These are phyloP conservation scores for Penicillium egyptiacum DNA, from an alignment of 495 filamentous ascomycete species.

Conservation along the genomic window DNA sequence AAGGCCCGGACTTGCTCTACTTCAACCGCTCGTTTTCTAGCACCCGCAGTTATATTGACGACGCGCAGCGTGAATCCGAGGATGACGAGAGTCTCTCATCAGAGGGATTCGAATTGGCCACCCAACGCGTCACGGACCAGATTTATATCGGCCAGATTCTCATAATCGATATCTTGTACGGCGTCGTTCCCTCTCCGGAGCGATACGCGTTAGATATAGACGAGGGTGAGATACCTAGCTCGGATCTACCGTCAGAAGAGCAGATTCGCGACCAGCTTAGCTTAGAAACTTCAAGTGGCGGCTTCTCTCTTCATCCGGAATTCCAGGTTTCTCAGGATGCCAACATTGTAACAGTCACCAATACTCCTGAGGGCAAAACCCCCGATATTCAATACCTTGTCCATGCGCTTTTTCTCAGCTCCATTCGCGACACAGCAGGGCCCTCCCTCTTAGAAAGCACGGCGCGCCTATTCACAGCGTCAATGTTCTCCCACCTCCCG, in stretches of 20 bases:
- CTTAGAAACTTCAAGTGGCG: slow-evolving; percentile 8
- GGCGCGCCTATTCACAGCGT: slow-evolving; percentile 19
- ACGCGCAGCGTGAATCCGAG: neutral
- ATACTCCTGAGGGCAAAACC: slow-evolving; percentile 10
- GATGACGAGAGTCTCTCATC: neutral
- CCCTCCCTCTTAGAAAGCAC: slow-evolving; percentile 15
- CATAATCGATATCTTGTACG: slow-evolving; percentile 4
- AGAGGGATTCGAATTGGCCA: slow-evolving; percentile 15
- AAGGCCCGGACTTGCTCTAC: slow-evolving; percentile 16
- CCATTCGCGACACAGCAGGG: slow-evolving; percentile 6
- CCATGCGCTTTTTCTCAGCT: slow-evolving; percentile 17
- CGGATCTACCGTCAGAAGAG: slow-evolving; percentile 4
- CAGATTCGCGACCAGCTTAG: slow-evolving; percentile 20
- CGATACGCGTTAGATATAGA: slow-evolving; percentile 15
- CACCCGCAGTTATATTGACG: slow-evolving; percentile 6
- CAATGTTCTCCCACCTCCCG: slow-evolving; percentile 17
- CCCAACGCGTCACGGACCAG: slow-evolving; percentile 11
- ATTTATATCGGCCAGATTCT: slow-evolving; percentile 12
- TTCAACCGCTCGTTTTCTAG: slow-evolving; percentile 23
- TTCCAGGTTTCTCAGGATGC: slow-evolving; percentile 17
- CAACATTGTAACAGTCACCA: slow-evolving; percentile 17
- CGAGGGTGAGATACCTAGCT: slow-evolving; percentile 11
- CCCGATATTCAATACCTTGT: slow-evolving; percentile 22
- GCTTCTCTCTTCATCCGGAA: slow-evolving; percentile 11
- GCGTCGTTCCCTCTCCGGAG: neutral